Conservation (phyloP, 345 rosid species). For the Gynandropsis gynandra region DNA sequence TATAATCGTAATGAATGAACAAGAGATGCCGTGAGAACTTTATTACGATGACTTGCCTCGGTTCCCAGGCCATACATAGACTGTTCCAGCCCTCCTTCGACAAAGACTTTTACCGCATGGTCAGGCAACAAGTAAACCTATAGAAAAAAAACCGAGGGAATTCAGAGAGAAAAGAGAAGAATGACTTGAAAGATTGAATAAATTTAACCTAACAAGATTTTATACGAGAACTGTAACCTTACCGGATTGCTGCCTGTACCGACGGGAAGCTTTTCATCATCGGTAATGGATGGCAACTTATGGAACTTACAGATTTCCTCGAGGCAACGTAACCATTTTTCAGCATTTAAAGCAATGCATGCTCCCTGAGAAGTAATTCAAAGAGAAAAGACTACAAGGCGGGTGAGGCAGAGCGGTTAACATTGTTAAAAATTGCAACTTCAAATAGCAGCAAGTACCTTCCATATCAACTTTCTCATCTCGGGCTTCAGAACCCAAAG, state of each 20-base stretch:
- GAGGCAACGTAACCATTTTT: constrained; percentile 75
- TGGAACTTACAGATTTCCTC: constrained; percentile 61
- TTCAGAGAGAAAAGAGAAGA: constrained; percentile 16
- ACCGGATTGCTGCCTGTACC: constrained; percentile 98
- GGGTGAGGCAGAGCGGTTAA: constrained; percentile 7
- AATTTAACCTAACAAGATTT: constrained; percentile 6
- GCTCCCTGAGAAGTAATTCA: constrained; percentile 59
- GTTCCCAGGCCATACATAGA: constrained; percentile 76
- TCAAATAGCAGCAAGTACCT: constrained; percentile 38
- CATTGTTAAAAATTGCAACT: constrained; percentile 5
- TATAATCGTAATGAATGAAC: constrained; percentile 20
- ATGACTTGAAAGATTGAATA: not conserved
- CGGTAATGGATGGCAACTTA: constrained; percentile 48
- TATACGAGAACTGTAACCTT: constrained; percentile 27
- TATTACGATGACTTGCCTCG: constrained; percentile 44
- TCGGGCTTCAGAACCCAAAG: constrained; percentile 79
- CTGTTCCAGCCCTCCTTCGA: constrained; percentile 78
- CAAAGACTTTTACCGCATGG: constrained; percentile 66
- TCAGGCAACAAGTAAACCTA: constrained; percentile 82
- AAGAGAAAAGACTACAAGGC: not conserved
- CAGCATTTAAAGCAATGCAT: constrained; percentile 76
- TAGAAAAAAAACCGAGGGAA: constrained; percentile 16
- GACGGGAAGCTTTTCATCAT: constrained; percentile 79
- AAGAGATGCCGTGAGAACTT: constrained; percentile 4
- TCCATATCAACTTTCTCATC: constrained; percentile 78